A percentile compares a stretch with the other conserved stretches of the same genome.
Evolutionary conservation across 1,284 basidiomycete genomes (phyloP).

Genomic region (Puccinia brachypodii): DNA sequence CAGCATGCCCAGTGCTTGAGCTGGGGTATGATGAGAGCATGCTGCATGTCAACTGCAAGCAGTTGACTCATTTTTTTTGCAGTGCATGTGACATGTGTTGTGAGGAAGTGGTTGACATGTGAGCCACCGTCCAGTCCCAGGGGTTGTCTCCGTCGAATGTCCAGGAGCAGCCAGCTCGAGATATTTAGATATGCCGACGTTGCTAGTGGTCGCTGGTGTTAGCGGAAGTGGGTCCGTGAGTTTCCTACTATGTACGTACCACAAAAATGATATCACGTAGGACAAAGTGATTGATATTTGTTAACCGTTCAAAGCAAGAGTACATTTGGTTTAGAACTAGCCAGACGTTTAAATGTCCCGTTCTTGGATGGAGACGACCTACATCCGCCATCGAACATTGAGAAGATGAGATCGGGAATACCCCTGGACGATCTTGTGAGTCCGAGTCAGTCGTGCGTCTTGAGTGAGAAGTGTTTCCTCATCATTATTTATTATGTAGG

Average conservation of each 20-base stretch:
- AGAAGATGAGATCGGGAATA: slow-evolving; percentile 54
- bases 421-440: slow-evolving; percentile 52
- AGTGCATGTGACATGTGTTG: no score
- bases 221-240: slow-evolving; percentile 42
- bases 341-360: slow-evolving; percentile 49
- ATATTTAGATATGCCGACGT: no score
- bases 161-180: no score
- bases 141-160: no score
- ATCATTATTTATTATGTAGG: slow-evolving; percentile 25
- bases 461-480: neutral
- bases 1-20: no score
- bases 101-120: no score
- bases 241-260: neutral
- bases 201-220: slow-evolving; percentile 36
- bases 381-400: slow-evolving; percentile 52
- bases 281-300: neutral
- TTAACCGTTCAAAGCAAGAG: slow-evolving; percentile 52
- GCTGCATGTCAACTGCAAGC: no score
- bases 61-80: no score
- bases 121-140: no score
- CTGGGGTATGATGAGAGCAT: no score
- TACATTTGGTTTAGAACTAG: slow-evolving; percentile 51
- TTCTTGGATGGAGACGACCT: slow-evolving; percentile 56
- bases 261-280: neutral
- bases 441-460: neutral